A percentile compares a stretch with the other conserved stretches of the same genome.
phyloP scores from a whole-genome alignment of 208 protist species.

The Leishmania turanica region DNA sequence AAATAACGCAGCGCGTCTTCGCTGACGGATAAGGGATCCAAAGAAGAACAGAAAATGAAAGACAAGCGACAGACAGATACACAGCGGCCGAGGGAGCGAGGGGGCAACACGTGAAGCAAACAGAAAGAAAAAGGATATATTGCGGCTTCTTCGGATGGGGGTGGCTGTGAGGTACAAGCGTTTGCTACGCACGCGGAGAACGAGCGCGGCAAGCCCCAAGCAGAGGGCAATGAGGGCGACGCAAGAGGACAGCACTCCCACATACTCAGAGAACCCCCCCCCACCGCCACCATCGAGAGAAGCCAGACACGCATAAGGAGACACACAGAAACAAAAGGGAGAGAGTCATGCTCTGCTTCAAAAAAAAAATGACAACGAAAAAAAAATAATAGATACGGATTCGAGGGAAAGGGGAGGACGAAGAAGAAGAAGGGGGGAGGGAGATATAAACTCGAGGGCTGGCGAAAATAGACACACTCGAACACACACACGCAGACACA shows the following conservation, averaged over 20 bases:
- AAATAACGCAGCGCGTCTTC: background rate
- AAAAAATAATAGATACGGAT: background rate
- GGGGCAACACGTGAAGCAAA: background rate
- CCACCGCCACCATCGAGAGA: background rate
- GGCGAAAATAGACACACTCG: background rate
- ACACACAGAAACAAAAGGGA: background rate
- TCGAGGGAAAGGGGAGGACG: background rate
- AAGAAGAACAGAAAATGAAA: background rate
- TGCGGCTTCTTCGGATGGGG: background rate
- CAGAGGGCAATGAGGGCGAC: background rate
- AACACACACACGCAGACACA: background rate
- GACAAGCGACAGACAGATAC: background rate
- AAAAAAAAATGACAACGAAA: background rate
- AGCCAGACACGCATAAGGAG: background rate
- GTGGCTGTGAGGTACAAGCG: background rate
- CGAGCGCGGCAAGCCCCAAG: background rate
- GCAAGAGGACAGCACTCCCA: background rate
- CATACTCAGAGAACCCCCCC: background rate
- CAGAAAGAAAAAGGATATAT: slow-evolving; percentile 6
- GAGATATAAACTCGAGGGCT: background rate
- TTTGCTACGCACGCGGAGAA: background rate
- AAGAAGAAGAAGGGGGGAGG: background rate
- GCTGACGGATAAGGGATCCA: background rate
- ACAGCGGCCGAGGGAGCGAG: background rate
- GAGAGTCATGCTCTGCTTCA: background rate